Conservation (phyloP, 257 asterid genomes). For the Datura wrightii region DNA sequence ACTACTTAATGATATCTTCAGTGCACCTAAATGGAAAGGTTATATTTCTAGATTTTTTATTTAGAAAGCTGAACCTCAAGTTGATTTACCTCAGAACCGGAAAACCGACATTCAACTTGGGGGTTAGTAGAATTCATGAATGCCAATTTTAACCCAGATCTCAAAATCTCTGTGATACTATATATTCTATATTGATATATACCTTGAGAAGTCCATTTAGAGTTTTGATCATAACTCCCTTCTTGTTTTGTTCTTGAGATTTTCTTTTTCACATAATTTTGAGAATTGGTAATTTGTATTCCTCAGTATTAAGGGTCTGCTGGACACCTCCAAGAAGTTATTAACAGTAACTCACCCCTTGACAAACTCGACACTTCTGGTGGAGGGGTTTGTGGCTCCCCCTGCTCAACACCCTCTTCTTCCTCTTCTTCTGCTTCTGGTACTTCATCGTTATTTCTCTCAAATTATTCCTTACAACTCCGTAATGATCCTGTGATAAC, state of each 20-base stretch:
- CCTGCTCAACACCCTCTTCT: too few relatives aligned
- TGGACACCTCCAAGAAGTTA: not conserved
- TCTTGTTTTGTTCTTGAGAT: not conserved
- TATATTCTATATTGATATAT: constrained; percentile 11
- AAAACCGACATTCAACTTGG: not conserved
- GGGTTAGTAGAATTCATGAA: constrained; percentile 18
- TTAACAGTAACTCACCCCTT: constrained; percentile 4
- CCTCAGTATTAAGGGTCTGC: not conserved
- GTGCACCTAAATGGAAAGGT: not conserved
- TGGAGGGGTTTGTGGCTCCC: too few relatives aligned
- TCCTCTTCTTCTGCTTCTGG: too few relatives aligned
- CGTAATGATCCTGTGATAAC: too few relatives aligned
- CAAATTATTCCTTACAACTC: too few relatives aligned
- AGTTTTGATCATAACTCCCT: constrained; percentile 22
- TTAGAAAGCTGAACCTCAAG: not conserved
- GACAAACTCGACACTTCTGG: too few relatives aligned
- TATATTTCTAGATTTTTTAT: not conserved
- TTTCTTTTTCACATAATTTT: constrained; percentile 12
- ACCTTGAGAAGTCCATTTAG: not conserved
- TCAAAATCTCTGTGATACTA: not conserved
- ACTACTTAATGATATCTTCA: not conserved
- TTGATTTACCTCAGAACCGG: not conserved
- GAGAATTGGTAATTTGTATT: not conserved
- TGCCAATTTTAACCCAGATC: not conserved
- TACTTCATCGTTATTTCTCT: too few relatives aligned